Base-by-base conservation (phyloP, 331 rosid species). In the Acacia pycnantha region DNA sequence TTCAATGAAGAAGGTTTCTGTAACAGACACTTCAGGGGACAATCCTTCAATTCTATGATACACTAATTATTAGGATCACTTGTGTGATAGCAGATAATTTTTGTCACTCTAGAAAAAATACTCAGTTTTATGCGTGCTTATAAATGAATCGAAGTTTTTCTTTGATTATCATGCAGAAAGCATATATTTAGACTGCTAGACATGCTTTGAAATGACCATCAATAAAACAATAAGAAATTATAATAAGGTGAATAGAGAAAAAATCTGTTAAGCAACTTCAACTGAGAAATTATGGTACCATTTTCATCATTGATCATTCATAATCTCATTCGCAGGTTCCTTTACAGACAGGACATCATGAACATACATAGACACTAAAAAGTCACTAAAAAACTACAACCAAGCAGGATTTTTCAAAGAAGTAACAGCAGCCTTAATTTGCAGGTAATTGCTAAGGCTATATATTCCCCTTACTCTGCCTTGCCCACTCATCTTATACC, bases 401-500 rank as follows among this genome's bases (percentile, higher is more conserved):
- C 98, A 94, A 22, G 97, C 89, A 37, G 97, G 92, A 80, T 90
- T 90, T 82, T 90, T 89, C 88, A 94, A 54, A 77, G 94, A 76
- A 64, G 96, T 89, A 27, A 94, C 96, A 48, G 22, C 93, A 77
- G 97, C 96, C 89, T 92, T 94, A 40, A 94, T 92, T 85, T 91
- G 96, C 83, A 89, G 87, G 84, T 94, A 94, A 85, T 84, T 92
- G 51, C 81, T 79, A 47, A 94, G 96, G 86, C 98, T 89, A 85
- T 94, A 88, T 73, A 91, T 72, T 76, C 96, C 98, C 74, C 86
- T 92, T 65, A 89, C 97, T 82, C 96, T 88, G 51, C 96, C 97
- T 21, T 88, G 87, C 0, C 97, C 98, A 50, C 97, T 94, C 98
- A 94, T 94, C 90, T 94, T 94, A 78, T 87, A 92, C 15, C 98